These are phyloP conservation scores for Colletotrichum chlorophyti DNA, from an alignment of 2,329 filamentous ascomycete species.

Conservation along the genomic window DNA sequence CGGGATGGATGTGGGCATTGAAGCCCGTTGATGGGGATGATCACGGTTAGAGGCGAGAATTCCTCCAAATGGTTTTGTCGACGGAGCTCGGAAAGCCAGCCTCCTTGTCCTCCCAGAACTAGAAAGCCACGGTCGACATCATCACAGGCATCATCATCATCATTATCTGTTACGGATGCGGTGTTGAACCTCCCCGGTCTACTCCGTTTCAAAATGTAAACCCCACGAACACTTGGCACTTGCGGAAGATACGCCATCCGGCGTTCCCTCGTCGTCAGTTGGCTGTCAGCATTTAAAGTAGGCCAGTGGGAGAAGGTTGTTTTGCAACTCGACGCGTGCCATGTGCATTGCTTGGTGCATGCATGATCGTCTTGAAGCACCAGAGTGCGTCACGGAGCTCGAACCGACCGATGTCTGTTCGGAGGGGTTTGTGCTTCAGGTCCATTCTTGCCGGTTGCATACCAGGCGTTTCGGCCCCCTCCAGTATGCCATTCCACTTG, in stretches of 20 bases:
- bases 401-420: slow-evolving; percentile 19
- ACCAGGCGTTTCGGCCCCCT: slow-evolving; percentile 6
- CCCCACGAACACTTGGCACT: slow-evolving; percentile 28
- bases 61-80: too few relatives aligned
- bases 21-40: too few relatives aligned
- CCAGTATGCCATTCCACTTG: background rate
- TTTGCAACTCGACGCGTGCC: slow-evolving; percentile 22
- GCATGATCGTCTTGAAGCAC: slow-evolving; percentile 30
- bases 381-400: slow-evolving; percentile 27
- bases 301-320: background rate
- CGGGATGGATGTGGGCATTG: too few relatives aligned
- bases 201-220: background rate
- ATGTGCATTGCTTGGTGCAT: slow-evolving; percentile 29
- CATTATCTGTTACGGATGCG: background rate
- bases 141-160: background rate
- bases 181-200: background rate
- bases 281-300: slow-evolving; percentile 7
- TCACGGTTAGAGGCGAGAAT: too few relatives aligned
- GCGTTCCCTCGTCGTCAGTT: slow-evolving; percentile 5
- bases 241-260: slow-evolving; percentile 26
- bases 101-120: background rate
- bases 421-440: slow-evolving; percentile 21
- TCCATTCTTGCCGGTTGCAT: slow-evolving; percentile 12
- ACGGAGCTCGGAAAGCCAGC: too few relatives aligned
- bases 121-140: background rate